phyloP scores from a whole-genome alignment of 495 filamentous ascomycete genomes.

The Penicillium roqueforti region DNA sequence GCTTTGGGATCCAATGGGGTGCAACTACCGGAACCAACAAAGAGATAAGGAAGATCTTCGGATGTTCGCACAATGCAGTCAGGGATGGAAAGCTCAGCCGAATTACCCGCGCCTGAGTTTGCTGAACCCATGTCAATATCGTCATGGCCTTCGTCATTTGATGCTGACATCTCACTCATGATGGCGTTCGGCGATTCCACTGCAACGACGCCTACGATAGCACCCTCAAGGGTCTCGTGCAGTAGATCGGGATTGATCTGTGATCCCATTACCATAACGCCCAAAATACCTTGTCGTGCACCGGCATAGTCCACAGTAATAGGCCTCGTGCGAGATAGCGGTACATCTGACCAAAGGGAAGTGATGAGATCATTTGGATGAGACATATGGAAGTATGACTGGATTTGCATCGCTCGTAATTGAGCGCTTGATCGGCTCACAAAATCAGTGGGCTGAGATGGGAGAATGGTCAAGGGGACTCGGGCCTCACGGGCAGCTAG shows the following conservation, averaged over 20 bases:
- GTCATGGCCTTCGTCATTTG: slow-evolving; percentile 12
- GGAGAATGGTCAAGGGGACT: slow-evolving; percentile 38
- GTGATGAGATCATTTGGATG: slow-evolving; percentile 30
- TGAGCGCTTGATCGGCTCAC: slow-evolving; percentile 63
- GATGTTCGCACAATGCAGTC: slow-evolving; percentile 31
- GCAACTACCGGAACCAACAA: slow-evolving; percentile 34
- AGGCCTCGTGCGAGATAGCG: slow-evolving; percentile 45
- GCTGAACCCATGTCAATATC: slow-evolving; percentile 27
- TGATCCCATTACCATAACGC: slow-evolving; percentile 51
- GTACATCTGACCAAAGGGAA: slow-evolving; percentile 45
- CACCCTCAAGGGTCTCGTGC: slow-evolving; percentile 51
- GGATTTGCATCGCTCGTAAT: slow-evolving; percentile 71
- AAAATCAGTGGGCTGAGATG: slow-evolving; percentile 58
- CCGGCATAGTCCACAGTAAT: slow-evolving; percentile 56
- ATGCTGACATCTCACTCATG: slow-evolving; percentile 11
- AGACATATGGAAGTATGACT: slow-evolving; percentile 69
- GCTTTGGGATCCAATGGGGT: slow-evolving; percentile 40
- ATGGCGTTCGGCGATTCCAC: slow-evolving; percentile 44
- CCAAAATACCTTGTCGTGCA: slow-evolving; percentile 46
- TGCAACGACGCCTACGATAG: slow-evolving; percentile 53
- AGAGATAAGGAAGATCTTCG: slow-evolving; percentile 42
- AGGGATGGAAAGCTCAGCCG: slow-evolving; percentile 10
- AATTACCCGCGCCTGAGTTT: not conserved
- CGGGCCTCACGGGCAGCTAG: slow-evolving; percentile 32
- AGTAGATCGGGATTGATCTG: slow-evolving; percentile 44